Percentiles rank a stretch among this genome's conserved stretches.
Conservation (phyloP, 192 early-diverging fungal genomes). For the Obelidium mucronatum region DNA sequence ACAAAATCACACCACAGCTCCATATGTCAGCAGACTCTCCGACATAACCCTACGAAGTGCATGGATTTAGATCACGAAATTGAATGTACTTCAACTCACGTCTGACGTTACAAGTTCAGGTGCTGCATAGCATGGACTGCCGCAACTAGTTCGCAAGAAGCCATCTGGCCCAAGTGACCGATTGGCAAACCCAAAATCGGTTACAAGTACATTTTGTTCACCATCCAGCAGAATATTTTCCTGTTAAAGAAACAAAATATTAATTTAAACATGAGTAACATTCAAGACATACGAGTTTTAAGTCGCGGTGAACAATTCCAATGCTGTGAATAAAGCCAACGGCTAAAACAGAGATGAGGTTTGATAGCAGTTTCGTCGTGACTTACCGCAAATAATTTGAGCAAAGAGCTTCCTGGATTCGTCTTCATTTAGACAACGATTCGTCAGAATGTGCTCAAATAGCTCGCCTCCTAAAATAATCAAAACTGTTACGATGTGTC, state of each 20-base stretch:
- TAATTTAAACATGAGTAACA: neutral
- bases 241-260: slow-evolving; percentile 20
- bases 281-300: slow-evolving; percentile 79
- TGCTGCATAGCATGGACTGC: slow-evolving; percentile 98
- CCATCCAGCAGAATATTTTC: slow-evolving; percentile 95
- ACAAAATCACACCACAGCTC: slow-evolving; percentile 97
- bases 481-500: no score
- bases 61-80: neutral
- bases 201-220: slow-evolving; percentile 91
- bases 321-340: slow-evolving; percentile 93
- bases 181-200: slow-evolving; percentile 99
- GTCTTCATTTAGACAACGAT: slow-evolving; percentile 89
- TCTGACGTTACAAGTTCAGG: slow-evolving; percentile 97
- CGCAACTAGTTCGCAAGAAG: slow-evolving; percentile 93
- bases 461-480: slow-evolving; percentile 87
- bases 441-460: slow-evolving; percentile 97
- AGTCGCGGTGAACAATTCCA: slow-evolving; percentile 95
- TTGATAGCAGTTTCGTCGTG: no score
- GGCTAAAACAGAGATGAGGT: slow-evolving; percentile 54
- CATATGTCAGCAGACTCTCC: slow-evolving; percentile 98
- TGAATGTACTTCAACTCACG: slow-evolving; percentile 43
- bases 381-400: slow-evolving; percentile 75
- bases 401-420: slow-evolving; percentile 94
- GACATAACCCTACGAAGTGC: slow-evolving; percentile 75
- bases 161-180: slow-evolving; percentile 63